Conservation (phyloP, 345 rosid species). For the Ricinus communis region DNA sequence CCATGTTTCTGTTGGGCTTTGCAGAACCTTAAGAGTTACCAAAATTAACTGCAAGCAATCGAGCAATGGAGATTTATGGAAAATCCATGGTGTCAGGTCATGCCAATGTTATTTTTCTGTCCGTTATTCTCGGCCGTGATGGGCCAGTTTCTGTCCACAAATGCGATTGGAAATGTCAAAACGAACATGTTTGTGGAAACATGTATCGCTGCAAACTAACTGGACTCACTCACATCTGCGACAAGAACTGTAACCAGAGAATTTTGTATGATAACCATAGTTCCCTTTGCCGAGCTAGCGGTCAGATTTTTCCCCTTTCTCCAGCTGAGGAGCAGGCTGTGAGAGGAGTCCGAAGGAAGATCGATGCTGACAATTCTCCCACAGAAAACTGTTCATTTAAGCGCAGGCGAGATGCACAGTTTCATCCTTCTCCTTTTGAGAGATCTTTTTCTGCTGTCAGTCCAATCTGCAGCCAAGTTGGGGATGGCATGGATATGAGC, state of each 20-base stretch:
- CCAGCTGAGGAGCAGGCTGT: conserved; percentile 86
- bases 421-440: conserved; percentile 89
- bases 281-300: conserved; percentile 88
- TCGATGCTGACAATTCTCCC: conserved; percentile 69
- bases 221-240: conserved; percentile 91
- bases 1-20: conserved; percentile 29
- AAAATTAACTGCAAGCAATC: background rate
- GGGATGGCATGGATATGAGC: conserved; percentile 95
- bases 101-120: conserved; percentile 74
- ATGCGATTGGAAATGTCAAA: conserved; percentile 91
- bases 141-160: conserved; percentile 56
- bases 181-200: conserved; percentile 85
- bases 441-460: conserved; percentile 84
- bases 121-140: conserved; percentile 70
- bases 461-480: conserved; percentile 91
- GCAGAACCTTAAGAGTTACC: conserved; percentile 28
- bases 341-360: conserved; percentile 94
- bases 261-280: conserved; percentile 94
- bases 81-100: too few species aligned
- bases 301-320: conserved; percentile 75
- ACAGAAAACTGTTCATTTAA: conserved; percentile 72
- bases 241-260: conserved; percentile 61
- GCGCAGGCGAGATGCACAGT: conserved; percentile 80
- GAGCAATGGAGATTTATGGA: conserved; percentile 18
- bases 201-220: conserved; percentile 94